Base-by-base conservation (phyloP, 192 early-diverging fungal genomes). In the Thoreauomyces humboldtii region DNA sequence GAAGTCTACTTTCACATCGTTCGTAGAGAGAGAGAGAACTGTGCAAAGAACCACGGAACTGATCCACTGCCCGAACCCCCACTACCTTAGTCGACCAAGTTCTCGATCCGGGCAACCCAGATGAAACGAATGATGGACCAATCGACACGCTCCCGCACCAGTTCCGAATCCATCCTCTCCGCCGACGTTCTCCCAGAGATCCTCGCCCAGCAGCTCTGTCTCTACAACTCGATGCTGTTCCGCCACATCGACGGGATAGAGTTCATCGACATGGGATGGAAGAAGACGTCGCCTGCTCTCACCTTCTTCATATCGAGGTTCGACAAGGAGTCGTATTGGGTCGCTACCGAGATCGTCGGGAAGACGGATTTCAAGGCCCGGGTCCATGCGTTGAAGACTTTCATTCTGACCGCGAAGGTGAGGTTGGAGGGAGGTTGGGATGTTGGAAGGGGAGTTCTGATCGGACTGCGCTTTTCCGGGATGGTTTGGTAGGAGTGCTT, bases 281-380 rank as follows among this genome's bases (percentile, higher is more conserved):
- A 67, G 42, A 76, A 76, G 44, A 56, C 61, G 31, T 71, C 74
- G 1, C 81, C 81, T 14, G 69, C 58, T 7, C 67, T 84, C 19
- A 70, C 65, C 21, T 81, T 75, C 33, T 84, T 85, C 60, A 75
- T 79, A 32, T 34, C 66, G n/a, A 60, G 83, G 17, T 85, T 81
- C 42, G 81, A 85, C 54, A 76, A 75, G 47, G 83, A 85, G 65
- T 73, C 65, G 11, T 81, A 79, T 56, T 85, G 83, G 83, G 79
- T 80, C 1, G 83, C 78, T 14, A 83, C 81, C 2, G 81, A 85
- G 55, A 71, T 85, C 14, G 56, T 74, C 0, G 36, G 24, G 28
- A 52, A 71, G 29, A 78, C 65, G 48, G 81, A 85, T 42, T 24
- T 72, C 15, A 81, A 81, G 59, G 75, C 70, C 50, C n/a, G 83